phyloP scores from a whole-genome alignment of 225 moss, liverwort and hornwort genomes.

The Physcomitrellopsis africana region DNA sequence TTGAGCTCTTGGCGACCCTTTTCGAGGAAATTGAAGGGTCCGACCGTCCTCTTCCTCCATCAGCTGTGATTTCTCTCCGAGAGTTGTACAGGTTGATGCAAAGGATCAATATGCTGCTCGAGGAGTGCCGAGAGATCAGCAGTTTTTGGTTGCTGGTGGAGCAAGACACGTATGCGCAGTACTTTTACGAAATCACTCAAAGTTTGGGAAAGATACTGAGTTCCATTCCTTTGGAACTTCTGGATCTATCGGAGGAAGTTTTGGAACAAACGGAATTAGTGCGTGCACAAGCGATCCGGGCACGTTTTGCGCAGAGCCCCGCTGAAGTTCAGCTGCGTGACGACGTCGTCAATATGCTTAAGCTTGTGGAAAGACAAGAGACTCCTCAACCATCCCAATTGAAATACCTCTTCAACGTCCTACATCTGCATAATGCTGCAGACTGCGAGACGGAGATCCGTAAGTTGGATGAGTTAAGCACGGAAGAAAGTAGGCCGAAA shows the following conservation, averaged over 20 bases:
- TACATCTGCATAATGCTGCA: slow-evolving; percentile 39
- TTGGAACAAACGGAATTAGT: slow-evolving; percentile 56
- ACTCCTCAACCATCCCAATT: slow-evolving; percentile 33
- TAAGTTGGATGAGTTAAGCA: slow-evolving; percentile 51
- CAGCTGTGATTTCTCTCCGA: slow-evolving; percentile 50
- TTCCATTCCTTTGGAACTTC: slow-evolving; percentile 56
- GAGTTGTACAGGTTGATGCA: slow-evolving; percentile 65
- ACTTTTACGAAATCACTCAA: slow-evolving; percentile 56
- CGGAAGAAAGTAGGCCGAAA: slow-evolving; percentile 27
- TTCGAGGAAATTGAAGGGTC: slow-evolving; percentile 63
- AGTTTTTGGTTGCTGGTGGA: slow-evolving; percentile 62
- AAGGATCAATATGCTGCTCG: slow-evolving; percentile 47
- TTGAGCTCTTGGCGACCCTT: slow-evolving; percentile 57
- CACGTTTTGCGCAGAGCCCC: slow-evolving; percentile 33
- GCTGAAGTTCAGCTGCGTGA: slow-evolving; percentile 46
- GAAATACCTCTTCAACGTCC: slow-evolving; percentile 36
- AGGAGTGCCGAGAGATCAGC: slow-evolving; percentile 59
- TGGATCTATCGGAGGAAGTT: slow-evolving; percentile 64
- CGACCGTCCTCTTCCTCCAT: slow-evolving; percentile 41
- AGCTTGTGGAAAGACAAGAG: slow-evolving; percentile 45
- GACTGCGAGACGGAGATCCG: slow-evolving; percentile 64
- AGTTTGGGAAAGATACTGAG: slow-evolving; percentile 46
- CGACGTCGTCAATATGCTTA: slow-evolving; percentile 42
- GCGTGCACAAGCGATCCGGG: slow-evolving; percentile 56
- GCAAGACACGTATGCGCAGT: slow-evolving; percentile 43